Percentiles rank a stretch among this genome's conserved stretches.
Conservation (phyloP, 768 basidiomycete genomes). For the Rhizopogon sp. region DNA sequence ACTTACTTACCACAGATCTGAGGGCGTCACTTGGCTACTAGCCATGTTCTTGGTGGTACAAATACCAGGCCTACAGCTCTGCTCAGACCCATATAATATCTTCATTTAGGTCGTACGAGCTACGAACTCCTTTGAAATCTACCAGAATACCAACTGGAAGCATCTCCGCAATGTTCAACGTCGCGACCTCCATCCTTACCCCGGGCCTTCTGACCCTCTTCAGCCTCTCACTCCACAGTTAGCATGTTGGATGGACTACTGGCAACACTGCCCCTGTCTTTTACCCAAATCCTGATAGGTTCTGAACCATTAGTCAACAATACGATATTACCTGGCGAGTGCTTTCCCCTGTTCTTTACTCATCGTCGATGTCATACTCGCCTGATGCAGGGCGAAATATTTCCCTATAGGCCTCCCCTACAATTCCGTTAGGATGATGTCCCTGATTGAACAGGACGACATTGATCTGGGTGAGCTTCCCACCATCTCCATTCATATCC, state of each 20-base stretch:
- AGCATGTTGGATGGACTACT: too few relatives aligned
- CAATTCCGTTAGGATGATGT: too few relatives aligned
- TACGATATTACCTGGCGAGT: slow-evolving; percentile 28
- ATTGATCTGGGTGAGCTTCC: slow-evolving; percentile 9
- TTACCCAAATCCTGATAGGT: slow-evolving; percentile 14
- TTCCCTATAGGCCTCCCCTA: slow-evolving; percentile 19
- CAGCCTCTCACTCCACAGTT: slow-evolving; percentile 1
- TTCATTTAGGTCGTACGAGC: slow-evolving; percentile 6
- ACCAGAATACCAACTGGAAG: slow-evolving; percentile 2
- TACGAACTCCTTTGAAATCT: not conserved
- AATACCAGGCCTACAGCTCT: too few relatives aligned
- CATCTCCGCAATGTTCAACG: slow-evolving; percentile 3
- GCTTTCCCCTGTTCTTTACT: not conserved
- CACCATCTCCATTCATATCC: not conserved
- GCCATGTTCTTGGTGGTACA: too few relatives aligned
- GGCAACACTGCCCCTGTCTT: slow-evolving; percentile 9
- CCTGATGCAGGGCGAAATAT: slow-evolving; percentile 24
- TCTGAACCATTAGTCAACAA: slow-evolving; percentile 17
- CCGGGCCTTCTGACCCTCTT: slow-evolving; percentile 9
- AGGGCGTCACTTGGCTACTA: not conserved
- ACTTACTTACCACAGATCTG: not conserved
- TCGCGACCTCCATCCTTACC: slow-evolving; percentile 11
- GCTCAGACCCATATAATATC: not conserved
- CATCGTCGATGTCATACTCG: not conserved
- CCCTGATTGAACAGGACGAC: too few relatives aligned